phyloP scores from a whole-genome alignment of 1,284 basidiomycete genomes.

The Omphalotus olearius region DNA sequence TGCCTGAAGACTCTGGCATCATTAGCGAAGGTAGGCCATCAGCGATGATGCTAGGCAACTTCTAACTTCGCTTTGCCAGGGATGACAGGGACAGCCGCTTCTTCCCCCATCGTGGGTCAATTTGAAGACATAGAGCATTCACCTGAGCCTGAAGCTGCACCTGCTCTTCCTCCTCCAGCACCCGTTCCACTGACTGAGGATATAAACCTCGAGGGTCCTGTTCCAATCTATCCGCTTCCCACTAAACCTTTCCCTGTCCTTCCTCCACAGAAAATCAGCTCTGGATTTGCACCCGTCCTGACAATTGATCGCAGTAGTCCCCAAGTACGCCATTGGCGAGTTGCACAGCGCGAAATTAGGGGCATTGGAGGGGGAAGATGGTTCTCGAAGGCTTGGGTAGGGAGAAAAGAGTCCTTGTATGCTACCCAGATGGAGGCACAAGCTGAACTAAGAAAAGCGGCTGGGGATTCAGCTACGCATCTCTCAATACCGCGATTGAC shows the following conservation, averaged over 20 bases:
- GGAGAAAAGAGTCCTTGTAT: slow-evolving; percentile 71
- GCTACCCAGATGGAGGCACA: slow-evolving; percentile 27
- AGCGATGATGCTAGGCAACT: slow-evolving; percentile 1
- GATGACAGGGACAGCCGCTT: slow-evolving; percentile 44
- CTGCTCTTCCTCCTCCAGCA: slow-evolving; percentile 20
- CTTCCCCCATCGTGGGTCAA: slow-evolving; percentile 39
- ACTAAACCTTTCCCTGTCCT: slow-evolving; percentile 77
- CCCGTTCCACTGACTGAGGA: slow-evolving; percentile 31
- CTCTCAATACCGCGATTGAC: slow-evolving; percentile 28
- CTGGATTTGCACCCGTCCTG: slow-evolving; percentile 62
- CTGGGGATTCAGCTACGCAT: slow-evolving; percentile 25
- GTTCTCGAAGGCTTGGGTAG: slow-evolving; percentile 72
- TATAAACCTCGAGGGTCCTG: slow-evolving; percentile 50
- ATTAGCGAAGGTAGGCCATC: slow-evolving; percentile 31
- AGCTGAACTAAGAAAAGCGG: slow-evolving; percentile 21
- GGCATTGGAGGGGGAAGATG: slow-evolving; percentile 78
- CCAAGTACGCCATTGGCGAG: slow-evolving; percentile 64
- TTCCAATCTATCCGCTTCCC: slow-evolving; percentile 71
- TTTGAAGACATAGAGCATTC: slow-evolving; percentile 27
- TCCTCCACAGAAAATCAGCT: slow-evolving; percentile 65
- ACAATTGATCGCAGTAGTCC: slow-evolving; percentile 59
- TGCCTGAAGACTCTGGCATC: slow-evolving; percentile 35
- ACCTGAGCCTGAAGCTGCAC: slow-evolving; percentile 29
- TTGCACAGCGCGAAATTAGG: slow-evolving; percentile 67
- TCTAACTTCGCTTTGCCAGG: slow-evolving; percentile 20